A percentile compares a stretch with the other conserved stretches of the same genome.
phyloP scores from a whole-genome alignment of 2,329 filamentous ascomycete species.

The Penicillium decumbens region DNA sequence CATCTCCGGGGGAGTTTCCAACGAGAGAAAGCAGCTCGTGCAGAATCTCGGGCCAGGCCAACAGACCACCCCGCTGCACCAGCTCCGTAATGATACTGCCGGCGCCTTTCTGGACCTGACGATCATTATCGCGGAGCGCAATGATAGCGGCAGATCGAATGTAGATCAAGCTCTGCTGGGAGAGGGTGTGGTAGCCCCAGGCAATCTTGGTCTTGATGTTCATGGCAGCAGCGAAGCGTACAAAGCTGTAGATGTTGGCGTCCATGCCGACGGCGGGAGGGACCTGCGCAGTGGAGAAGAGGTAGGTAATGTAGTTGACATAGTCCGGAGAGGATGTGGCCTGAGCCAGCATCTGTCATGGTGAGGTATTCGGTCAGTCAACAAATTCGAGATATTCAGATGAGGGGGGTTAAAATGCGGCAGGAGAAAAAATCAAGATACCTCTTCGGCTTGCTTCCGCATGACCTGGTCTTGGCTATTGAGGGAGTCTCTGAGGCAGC shows the following conservation, averaged over 20 bases:
- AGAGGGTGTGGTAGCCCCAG: conserved; percentile 68
- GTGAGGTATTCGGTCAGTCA: conserved; percentile 14
- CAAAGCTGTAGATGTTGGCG: conserved; percentile 62
- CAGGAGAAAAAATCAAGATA: conserved; percentile 47
- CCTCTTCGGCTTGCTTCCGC: conserved; percentile 84
- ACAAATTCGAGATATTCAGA: not conserved
- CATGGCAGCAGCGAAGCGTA: conserved; percentile 81
- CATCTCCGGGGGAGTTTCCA: conserved; percentile 64
- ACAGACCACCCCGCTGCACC: conserved; percentile 74
- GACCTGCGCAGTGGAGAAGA: conserved; percentile 68
- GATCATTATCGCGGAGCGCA: conserved; percentile 73
- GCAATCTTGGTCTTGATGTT: conserved; percentile 95
- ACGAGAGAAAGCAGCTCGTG: conserved; percentile 76
- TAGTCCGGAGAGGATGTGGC: conserved; percentile 86
- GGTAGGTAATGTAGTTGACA: conserved; percentile 92
- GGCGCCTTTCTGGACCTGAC: conserved; percentile 80
- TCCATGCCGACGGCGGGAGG: conserved; percentile 55
- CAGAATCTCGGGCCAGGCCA: conserved; percentile 87
- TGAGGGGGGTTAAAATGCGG: conserved; percentile 6
- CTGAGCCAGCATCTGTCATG: conserved; percentile 77
- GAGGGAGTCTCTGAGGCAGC: conserved; percentile 86
- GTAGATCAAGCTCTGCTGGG: conserved; percentile 66
- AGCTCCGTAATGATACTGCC: conserved; percentile 94
- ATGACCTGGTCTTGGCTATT: conserved; percentile 73
- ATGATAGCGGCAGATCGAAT: conserved; percentile 74